phyloP scores from a whole-genome alignment of 305 asterid species.

The Stenogyne calaminthoides region DNA sequence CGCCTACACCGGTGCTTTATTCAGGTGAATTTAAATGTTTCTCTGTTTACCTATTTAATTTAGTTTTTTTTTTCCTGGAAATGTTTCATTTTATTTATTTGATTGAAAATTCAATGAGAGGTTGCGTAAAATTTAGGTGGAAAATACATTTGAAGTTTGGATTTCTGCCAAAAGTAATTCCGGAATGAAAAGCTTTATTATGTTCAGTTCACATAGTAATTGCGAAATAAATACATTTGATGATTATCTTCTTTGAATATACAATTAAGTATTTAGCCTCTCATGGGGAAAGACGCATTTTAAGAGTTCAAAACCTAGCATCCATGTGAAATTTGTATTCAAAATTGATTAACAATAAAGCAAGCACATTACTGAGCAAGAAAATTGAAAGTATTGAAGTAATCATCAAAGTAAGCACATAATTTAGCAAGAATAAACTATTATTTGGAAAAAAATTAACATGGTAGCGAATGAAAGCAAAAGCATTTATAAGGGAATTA shows the following conservation, averaged over 20 bases:
- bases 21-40: slow-evolving; percentile 38
- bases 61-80: not conserved
- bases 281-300: not conserved
- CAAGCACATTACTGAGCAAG: slow-evolving; percentile 2
- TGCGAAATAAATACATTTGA: no score
- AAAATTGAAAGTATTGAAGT: not conserved
- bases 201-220: not conserved
- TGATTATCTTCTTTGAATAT: not conserved
- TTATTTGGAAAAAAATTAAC: not conserved
- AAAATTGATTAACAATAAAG: not conserved
- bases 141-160: not conserved
- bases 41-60: not conserved
- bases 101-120: not conserved
- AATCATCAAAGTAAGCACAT: not conserved
- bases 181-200: not conserved
- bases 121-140: not conserved
- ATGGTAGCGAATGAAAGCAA: not conserved
- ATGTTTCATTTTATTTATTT: not conserved
- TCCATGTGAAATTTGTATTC: not conserved
- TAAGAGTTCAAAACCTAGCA: not conserved
- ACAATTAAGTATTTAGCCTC: not conserved
- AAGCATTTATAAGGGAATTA: not conserved
- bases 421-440: not conserved
- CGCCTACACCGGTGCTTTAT: slow-evolving; percentile 63
- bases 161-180: not conserved